Evolutionary conservation across 305 asterid species (phyloP), one percentile per base, ranked within the genome.

Genomic region (Fraxinus velutina): DNA sequence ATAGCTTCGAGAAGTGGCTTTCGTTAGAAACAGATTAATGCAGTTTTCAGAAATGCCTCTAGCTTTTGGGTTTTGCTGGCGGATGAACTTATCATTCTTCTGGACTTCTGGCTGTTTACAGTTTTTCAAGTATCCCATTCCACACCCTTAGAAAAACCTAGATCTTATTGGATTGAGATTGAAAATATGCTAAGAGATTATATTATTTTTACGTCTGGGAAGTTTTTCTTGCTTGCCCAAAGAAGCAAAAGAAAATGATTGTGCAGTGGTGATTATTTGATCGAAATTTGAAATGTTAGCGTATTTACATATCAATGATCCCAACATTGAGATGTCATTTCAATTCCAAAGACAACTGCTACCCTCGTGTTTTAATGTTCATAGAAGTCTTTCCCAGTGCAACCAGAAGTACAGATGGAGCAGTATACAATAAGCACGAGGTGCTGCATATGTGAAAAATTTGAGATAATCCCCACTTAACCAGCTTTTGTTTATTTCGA

Each of bases 1-100:
- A 77, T 79, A n/a, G 71, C 62, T n/a, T 13, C 78, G 30, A 79
- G 76, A 73, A 77, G 78, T 6, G 55, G 42, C 57, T 36, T 73
- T 22, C 15, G 60, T 42, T 21, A 73, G 50, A n/a, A 24, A 78
- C 50, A 47, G 33, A 72, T 55, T 29, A 44, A 75, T 52, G 37
- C 32, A 9, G 66, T 60, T 24, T 21, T 68, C 29, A 75, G 13
- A 66, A 70, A 9, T 12, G 3, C 34, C 32, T 0, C 74, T 0
- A 6, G 30, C 73, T 47, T 42, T 72, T n/a, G 1, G 33, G 1
- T 74, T 9, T 27, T 22, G 32, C 71, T 12, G 15, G 34, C 15
- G 15, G 1, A 22, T 42, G 36, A 12, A n/a, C 4, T 47, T 44
- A n/a, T n/a, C 60, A 27, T 30, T 57, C 12, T 80, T 44, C 52